Base-by-base conservation (phyloP, 75 land plant genomes). In the Gnetum montanum region DNA sequence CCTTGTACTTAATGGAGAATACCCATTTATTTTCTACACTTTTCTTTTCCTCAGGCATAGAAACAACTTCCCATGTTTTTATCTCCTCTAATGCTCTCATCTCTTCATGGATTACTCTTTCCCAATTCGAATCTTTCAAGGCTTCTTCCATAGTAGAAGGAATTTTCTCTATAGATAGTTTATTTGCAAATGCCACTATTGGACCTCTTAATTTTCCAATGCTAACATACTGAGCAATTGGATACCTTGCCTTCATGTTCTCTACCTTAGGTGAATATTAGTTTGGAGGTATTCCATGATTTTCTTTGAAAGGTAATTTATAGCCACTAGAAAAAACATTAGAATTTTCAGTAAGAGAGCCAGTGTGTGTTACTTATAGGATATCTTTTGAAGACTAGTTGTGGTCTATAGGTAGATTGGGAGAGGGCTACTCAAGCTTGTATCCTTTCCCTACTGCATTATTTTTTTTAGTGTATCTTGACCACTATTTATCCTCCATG, bases 21-120 rank as follows among this genome's bases (percentile, higher is more conserved):
- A 67, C 70, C 70, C 63, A 66, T 31, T 70, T 70, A 34, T 61
- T 43, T 6, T 61, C 56, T 12, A 70, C 41, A 20, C 35, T 49
- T 45, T 50, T 64, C 36, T 58, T 57, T 36, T 62, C 56, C 15
- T 4, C 24, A 3, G 41, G 61, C 31, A 12, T 20, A 5, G 41
- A 6, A 7, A 63, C 59, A 22, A 62, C 53, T 24, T 54, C 48
- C 68, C 43, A 63, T 20, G 62, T 70, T 3, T 52, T 56, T 25
- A 49, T 70, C 19, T 58, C 58, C 35, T 58, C 29, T 22, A 64
- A 70, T 26, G 73, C 62, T 8, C 65, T 62, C n/a, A 58, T 54
- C 26, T 70, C 73, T 37, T 46, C 57, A 8, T 50, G 51, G 54
- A 6, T 35, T 10, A 10, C 37, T 35, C 10, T 35, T 6, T 5